Base-by-base conservation (phyloP, 2,329 filamentous ascomycete genomes). In the Fusarium sp. region DNA sequence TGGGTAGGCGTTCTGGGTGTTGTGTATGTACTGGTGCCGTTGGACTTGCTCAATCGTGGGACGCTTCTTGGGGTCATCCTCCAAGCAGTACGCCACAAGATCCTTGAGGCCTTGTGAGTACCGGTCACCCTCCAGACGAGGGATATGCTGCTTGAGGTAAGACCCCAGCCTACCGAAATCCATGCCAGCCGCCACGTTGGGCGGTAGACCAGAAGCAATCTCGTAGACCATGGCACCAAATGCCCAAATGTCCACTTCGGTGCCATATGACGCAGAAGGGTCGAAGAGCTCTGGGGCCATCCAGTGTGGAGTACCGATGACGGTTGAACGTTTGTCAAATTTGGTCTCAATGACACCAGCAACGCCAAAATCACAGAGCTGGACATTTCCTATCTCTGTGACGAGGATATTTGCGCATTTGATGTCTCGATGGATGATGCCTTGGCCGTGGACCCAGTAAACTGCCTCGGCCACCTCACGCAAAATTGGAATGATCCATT, bases 341-440 rank as follows among this genome's bases (percentile, higher is more conserved):
- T 92, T 91, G 43, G 87, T 91, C 77, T 95, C 92, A 60, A 95
- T 88, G 48, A 94, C 89, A 46, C 92, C 92, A 31, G 93, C 92
- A 50, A 96, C 92, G 69, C 94, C 93, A 78, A 96, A 96, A 77
- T 96, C 93, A 76, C 93, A 94, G 36, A 96, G 87, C 78, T 96
- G 93, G 8, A 96, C 91, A 30, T 89, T 84, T 28, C 93, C 93
- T 37, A 89, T 87, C 79, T 95, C 93, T 7, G 91, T 92, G 66
- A 96, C 89, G 59, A 95, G 86, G 34, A 96, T 91, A 75, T 96
- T 96, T 70, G 92, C 92, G 78, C 90, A 91, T 78, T 92, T 92
- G 79, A 92, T 89, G 77, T 92, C 90, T 71, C 90, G 85, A 75
- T 92, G 90, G 66, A 92, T 91, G 72, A 92, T 91, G 52, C 89